Evolutionary conservation across 495 filamentous ascomycete species (phyloP), one percentile per base, ranked within the genome.

Genomic region (Hypoxylon fragiforme): DNA sequence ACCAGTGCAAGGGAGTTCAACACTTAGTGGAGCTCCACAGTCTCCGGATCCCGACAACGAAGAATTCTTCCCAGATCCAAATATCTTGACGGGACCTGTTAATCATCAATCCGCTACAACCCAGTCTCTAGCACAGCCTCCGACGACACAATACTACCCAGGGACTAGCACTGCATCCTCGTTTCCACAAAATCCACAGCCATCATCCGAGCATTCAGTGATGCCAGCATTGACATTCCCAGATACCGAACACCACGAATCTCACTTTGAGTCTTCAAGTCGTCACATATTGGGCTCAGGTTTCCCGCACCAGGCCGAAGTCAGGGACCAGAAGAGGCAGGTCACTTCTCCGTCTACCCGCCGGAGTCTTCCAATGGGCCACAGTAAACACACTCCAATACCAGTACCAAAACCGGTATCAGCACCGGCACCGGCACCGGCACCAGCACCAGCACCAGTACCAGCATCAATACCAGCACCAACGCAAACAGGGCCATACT

Each of bases 31-130:
- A 34, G 31, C 36, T 9, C 37, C 35, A 19, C 21, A 50, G 7
- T 14, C 42, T 15, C 38, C 35, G 12, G 63, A 66, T 56, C 41
- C 55, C 2, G 63, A 68, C 3, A 66, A 59, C 44, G 65, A 66
- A 37, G 65, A 66, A 26, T 64, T 66, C 43, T 53, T 64, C 16
- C 63, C 59, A 13, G 65, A 66, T 44, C 62, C 59, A 15, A 60
- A 65, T 18, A 66, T 66, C 12, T 50, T 66, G 9, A 51, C 60
- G 1, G 63, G 41, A 3, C 45, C 59, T 20, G 45, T 53, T 37
- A 63, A 59, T 9, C 40, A 57, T 35, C 51, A 47, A 15, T 28
- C 54, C 11, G 15, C 19, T 16, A 13, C 50, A 13, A 47, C 51
- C 6, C 43, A 54, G 14, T 26, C 50, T 45, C 13, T 35, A 26